phyloP scores from a whole-genome alignment of 805 yeast species.

The Lipomyces spencermartinsiae region DNA sequence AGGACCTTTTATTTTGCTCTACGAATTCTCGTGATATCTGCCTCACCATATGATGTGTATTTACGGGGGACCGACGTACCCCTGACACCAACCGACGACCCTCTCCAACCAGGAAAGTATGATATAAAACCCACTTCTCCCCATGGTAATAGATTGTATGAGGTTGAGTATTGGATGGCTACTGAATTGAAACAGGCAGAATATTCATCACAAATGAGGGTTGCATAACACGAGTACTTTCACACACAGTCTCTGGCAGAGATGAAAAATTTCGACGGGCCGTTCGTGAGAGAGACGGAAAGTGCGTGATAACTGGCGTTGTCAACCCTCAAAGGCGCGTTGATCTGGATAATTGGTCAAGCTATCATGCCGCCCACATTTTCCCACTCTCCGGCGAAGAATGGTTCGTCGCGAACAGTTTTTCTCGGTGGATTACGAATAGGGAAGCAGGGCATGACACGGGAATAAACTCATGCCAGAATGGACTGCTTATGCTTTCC shows the following conservation, averaged over 20 bases:
- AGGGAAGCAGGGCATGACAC: not conserved
- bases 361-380: not conserved
- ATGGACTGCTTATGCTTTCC: constrained; percentile 3
- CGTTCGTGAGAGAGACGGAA: no score
- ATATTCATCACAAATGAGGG: constrained; percentile 1
- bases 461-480: constrained; percentile 3
- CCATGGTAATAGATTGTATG: not conserved
- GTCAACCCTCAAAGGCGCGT: not conserved
- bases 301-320: no score
- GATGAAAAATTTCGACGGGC: no score
- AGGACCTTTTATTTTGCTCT: not conserved
- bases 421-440: constrained; percentile 1
- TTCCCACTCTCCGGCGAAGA: constrained; percentile 4
- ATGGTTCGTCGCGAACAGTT: not conserved
- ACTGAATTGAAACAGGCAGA: constrained; percentile 7
- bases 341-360: not conserved
- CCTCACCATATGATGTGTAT: not conserved
- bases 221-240: not conserved
- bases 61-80: not conserved
- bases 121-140: not conserved
- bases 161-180: no score
- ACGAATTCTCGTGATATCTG: not conserved
- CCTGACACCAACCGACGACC: constrained; percentile 1
- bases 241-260: constrained; percentile 7
- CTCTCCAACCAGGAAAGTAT: constrained; percentile 1